Evolutionary conservation across 257 asterid species (phyloP).

Genomic region (Ophiorrhiza pumila): DNA sequence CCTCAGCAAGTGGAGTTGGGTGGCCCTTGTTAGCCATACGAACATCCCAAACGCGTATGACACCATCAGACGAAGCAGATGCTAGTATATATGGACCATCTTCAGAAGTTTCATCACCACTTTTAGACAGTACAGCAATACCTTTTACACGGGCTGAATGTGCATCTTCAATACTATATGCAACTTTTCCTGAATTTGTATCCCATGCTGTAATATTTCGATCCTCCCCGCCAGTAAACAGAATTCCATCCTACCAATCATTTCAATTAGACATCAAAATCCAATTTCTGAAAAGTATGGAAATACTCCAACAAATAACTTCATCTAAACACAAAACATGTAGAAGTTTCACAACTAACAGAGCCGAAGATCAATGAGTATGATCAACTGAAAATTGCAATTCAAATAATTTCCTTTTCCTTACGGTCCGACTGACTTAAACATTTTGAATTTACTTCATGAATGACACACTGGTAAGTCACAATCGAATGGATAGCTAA

Average conservation of each 20-base stretch:
- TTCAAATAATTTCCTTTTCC: too few relatives aligned
- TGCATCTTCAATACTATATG: slow-evolving; percentile 68
- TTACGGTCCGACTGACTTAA: too few relatives aligned
- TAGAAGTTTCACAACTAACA: not conserved
- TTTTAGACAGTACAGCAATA: slow-evolving; percentile 61
- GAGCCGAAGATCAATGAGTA: too few relatives aligned
- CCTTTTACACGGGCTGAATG: slow-evolving; percentile 89
- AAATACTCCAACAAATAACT: not conserved
- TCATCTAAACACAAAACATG: not conserved
- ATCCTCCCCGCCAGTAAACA: slow-evolving; percentile 96
- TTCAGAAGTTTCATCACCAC: slow-evolving; percentile 34
- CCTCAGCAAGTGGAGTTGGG: slow-evolving; percentile 61
- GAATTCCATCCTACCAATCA: slow-evolving; percentile 57
- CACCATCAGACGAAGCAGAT: slow-evolving; percentile 95
- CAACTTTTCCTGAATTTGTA: slow-evolving; percentile 61
- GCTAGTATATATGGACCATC: slow-evolving; percentile 71
- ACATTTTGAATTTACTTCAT: too few relatives aligned
- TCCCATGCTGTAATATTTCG: slow-evolving; percentile 83
- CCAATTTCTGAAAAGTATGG: not conserved
- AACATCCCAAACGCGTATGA: slow-evolving; percentile 87
- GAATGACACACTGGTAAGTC: too few relatives aligned
- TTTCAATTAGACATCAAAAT: slow-evolving; percentile 10
- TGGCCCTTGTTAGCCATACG: slow-evolving; percentile 52
- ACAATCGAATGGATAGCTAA: too few relatives aligned
- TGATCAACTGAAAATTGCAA: too few relatives aligned